Conservation (phyloP, 768 basidiomycete species). For the Tricholoma bakamatsutake region DNA sequence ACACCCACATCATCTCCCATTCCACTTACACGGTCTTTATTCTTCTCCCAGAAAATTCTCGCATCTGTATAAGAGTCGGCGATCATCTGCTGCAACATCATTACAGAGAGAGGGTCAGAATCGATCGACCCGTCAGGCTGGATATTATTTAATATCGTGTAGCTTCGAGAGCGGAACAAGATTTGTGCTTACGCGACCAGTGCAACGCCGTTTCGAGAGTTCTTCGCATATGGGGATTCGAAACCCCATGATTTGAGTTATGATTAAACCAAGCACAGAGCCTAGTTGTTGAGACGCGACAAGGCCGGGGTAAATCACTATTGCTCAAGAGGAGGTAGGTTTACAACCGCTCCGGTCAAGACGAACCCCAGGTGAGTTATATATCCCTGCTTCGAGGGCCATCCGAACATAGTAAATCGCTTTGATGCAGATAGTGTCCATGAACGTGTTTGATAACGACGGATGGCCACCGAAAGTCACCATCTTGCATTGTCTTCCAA, state of each 20-base stretch:
- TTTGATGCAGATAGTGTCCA: neutral
- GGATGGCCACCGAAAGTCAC: neutral
- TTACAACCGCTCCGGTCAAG: neutral
- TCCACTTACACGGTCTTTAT: conserved; percentile 3
- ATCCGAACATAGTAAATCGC: neutral
- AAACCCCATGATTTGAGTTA: neutral
- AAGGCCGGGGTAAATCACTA: neutral
- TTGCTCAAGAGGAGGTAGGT: too few relatives aligned
- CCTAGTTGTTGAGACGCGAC: neutral
- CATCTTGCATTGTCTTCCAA: conserved; percentile 10
- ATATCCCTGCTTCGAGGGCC: neutral
- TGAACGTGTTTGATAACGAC: neutral
- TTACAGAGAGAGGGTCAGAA: conserved; percentile 5
- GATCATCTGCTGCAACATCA: conserved; percentile 15
- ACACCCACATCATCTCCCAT: conserved; percentile 7
- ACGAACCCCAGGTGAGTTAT: neutral
- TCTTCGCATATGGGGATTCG: neutral
- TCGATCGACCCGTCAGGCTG: neutral
- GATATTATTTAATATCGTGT: neutral
- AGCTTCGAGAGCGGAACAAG: neutral
- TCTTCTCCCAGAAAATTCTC: conserved; percentile 8
- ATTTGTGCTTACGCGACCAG: neutral
- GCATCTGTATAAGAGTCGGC: conserved; percentile 15
- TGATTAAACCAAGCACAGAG: neutral
- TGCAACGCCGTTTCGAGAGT: neutral